Evolutionary conservation across 2,329 filamentous ascomycete genomes (phyloP), one percentile per base, ranked within the genome.

Genomic region (Neonectria magnoliae): DNA sequence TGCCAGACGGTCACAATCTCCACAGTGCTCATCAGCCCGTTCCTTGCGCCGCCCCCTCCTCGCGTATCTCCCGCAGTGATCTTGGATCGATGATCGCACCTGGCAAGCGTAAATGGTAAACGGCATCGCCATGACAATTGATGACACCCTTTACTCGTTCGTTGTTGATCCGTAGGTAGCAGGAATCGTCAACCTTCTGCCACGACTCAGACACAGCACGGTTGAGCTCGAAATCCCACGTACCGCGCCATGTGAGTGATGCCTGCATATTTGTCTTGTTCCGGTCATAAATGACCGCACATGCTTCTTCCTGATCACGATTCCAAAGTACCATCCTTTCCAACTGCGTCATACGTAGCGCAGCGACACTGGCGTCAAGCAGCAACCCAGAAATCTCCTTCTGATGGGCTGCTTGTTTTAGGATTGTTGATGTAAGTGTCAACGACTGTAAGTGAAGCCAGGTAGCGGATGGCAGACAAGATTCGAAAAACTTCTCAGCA

Each of bases 321-420:
- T 58, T 58, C 56, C 56, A 58, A 58, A 51, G 56, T 51, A 58
- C 50, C 44, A 58, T 51, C 42, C 56, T 44, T 51, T 58, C 56
- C 20, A 58, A 44, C 29, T 38, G 56, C 33, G 41, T 42, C 56
- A 58, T 58, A 44, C 51, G n/a, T 38, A 51, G 56, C 22, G 56
- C 44, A 58, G 42, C 11, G 7, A 27, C 18, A n/a, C 41, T 42
- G 6, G 45, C 45, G 27, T 29, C 9, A 29, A 9, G 22, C 14
- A 50, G 29, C 8, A 50, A 50, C 13, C 22, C 5, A 50, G 18
- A 50, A 50, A 50, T 50, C 27, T 20, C 18, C 45, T 20, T 27
- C 22, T 10, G 7, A 25, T 56, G 56, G 29, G 27, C 27, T 38
- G 45, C 36, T 61, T 27, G 45, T 61, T 27, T 55, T 25, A 61